Base-by-base conservation (phyloP, 129 eudicot genomes). In the Chrysanthemum lavandulifolium region DNA sequence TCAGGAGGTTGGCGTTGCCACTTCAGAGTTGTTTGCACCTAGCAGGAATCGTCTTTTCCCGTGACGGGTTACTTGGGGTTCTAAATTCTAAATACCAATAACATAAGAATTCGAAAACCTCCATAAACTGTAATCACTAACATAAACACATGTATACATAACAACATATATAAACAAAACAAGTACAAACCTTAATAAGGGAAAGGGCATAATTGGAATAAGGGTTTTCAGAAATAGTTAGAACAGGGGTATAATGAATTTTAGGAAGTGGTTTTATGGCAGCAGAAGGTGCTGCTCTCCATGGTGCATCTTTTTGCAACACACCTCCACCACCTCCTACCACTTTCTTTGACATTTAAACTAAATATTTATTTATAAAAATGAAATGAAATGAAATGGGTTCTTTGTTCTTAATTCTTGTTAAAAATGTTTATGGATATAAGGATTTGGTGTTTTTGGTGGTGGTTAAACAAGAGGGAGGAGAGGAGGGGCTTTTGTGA, bases 231-330 rank as follows among this genome's bases (percentile, higher is more conserved):
- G 95, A 82, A 79, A 88, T 23, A 0, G 85, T 75, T 48, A 91
- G 85, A 79, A 88, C 40, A 40, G 95, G 97, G 72, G 97, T 85
- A 45, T 31, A 89, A 59, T 91, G 95, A 55, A 91, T 88, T 84
- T 80, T 91, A 66, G 97, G 97, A 68, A 91, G 67, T 69, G 97
- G 91, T 64, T 51, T 71, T 18, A 36, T 61, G 57, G 79, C 75
- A 11, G 74, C 71, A 33, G 91, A 68, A 5, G 82, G 55, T 40
- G 91, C 48, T 40, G 91, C 95, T 51, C 97, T 83, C 97, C 97
- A 91, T 45, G 97, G 97, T 53, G 82, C 97, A 73, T 91, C 95
- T 45, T 86, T 69, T 65, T 82, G 88, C 5, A 91, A 60, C 50
- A 61, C 73, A 57, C 82, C 47, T 7, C 8, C 8, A 1, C 36